Evolutionary conservation across 371 early-diverging fungal genomes (phyloP).

Genomic region (Blakeslea trispora): DNA sequence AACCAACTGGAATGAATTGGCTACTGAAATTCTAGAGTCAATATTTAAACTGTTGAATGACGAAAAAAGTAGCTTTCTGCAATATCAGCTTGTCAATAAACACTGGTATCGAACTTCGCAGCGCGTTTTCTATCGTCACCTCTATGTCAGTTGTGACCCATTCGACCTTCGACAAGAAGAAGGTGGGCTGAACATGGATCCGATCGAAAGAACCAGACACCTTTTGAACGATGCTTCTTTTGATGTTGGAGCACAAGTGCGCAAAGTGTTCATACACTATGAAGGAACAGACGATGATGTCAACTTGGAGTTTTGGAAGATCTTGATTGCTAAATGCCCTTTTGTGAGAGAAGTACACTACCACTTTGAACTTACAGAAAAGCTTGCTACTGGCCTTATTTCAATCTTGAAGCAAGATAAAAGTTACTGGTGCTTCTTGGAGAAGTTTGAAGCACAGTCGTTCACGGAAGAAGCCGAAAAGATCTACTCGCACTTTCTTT

Average conservation of each 20-base stretch:
- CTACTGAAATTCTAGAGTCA: background rate
- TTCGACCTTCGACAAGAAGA: background rate
- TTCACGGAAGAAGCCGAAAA: background rate
- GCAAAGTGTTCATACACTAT: background rate
- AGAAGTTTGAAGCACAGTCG: background rate
- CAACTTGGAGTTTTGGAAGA: background rate
- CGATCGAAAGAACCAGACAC: background rate
- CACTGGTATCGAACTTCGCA: background rate
- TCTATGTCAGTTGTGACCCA: background rate
- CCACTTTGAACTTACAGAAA: background rate
- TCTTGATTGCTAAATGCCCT: background rate
- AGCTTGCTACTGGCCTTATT: background rate
- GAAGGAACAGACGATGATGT: background rate
- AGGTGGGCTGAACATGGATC: background rate
- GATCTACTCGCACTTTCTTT: background rate
- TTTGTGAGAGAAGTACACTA: background rate
- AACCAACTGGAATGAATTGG: background rate
- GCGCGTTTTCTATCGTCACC: background rate
- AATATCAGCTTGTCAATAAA: background rate
- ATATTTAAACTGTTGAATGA: background rate
- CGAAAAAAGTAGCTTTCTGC: background rate
- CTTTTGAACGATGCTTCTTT: background rate
- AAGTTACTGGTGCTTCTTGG: background rate
- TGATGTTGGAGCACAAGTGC: background rate
- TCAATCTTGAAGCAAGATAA: background rate